Percentiles rank a stretch among this genome's conserved stretches.
Evolutionary conservation across 2,329 filamentous ascomycete genomes (phyloP).

Genomic region (Zelopaecilomyces penicillatus): DNA sequence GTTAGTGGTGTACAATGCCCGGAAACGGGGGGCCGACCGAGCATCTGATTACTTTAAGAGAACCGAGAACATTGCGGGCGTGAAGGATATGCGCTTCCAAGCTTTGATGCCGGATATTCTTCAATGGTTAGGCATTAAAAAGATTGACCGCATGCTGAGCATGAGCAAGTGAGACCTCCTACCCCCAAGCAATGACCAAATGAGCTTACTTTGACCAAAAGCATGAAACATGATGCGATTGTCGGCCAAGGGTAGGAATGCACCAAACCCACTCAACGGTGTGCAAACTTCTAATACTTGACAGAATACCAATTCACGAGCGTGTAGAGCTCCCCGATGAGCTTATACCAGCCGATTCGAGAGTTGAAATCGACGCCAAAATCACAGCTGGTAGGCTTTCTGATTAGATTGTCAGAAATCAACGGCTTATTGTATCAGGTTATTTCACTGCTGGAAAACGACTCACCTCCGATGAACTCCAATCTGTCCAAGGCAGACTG

Average conservation of each 20-base stretch:
- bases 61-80: conserved; percentile 96
- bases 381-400: conserved; percentile 73
- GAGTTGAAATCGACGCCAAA: conserved; percentile 98
- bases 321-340: conserved; percentile 87
- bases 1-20: conserved; percentile 63
- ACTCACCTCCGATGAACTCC: conserved; percentile 79
- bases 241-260: conserved; percentile 62
- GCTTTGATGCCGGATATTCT: conserved; percentile 96
- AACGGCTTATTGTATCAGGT: conserved; percentile 30
- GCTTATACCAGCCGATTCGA: conserved; percentile 86
- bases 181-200: background rate
- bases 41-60: conserved; percentile 93
- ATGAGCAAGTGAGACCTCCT: conserved; percentile 74
- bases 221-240: conserved; percentile 87
- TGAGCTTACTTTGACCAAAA: conserved; percentile 24
- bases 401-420: background rate
- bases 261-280: conserved; percentile 6
- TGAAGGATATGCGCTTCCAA: conserved; percentile 96
- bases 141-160: conserved; percentile 96
- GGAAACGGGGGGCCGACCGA: conserved; percentile 68
- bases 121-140: conserved; percentile 96
- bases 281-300: background rate
- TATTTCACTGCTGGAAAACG: conserved; percentile 83
- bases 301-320: conserved; percentile 75
- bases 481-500: conserved; percentile 76